Evolutionary conservation across 2,329 filamentous ascomycete species (phyloP), one percentile per base, ranked within the genome.

Genomic region (Xylaria sp.): DNA sequence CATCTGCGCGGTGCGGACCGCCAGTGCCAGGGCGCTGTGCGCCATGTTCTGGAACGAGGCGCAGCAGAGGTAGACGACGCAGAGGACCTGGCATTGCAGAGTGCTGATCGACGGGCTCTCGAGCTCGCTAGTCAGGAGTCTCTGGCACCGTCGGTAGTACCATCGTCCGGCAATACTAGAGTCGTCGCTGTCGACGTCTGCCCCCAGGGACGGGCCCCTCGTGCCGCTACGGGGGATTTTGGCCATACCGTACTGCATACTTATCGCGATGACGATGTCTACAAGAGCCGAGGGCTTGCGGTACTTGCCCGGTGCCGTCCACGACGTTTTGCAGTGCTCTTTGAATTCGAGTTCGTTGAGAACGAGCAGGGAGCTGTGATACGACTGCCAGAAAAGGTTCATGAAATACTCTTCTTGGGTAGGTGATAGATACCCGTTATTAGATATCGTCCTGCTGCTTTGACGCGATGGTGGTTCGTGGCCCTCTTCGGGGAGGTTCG

Each of bases 181-280:
- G 52, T 78, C 76, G 22, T 61, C 57, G 44, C 53, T 57, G 9
- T 61, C 62, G 21, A 61, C 56, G 37, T 63, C 60, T 41, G 18
- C 18, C 17, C 8, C n/a, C 34, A 24, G 38, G 11, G 57, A 45
- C 37, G 57, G 50, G 41, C 26, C 48, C 20, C 44, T 58, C 3
- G 52, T 11, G 34, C 52, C 57, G 47, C 50, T 53, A 13, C 62
- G 56, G 29, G 72, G 60, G 19, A 53, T 59, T 5, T 65, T 53
- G 6, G 66, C 66, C 29, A 73, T 61, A n/a, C 73, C 72, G 41
- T 76, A 75, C 62, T 81, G 79, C 69, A 82, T 75, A 57, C 76
- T 78, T 19, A 82, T 48, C 0, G 79, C 79, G 6, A 82, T 59
- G 26, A 81, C 64, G 34, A 82, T 80, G 53, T 82, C 80, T 0